Conservation (phyloP, 768 basidiomycete species). For the Amanita jacksonii region DNA sequence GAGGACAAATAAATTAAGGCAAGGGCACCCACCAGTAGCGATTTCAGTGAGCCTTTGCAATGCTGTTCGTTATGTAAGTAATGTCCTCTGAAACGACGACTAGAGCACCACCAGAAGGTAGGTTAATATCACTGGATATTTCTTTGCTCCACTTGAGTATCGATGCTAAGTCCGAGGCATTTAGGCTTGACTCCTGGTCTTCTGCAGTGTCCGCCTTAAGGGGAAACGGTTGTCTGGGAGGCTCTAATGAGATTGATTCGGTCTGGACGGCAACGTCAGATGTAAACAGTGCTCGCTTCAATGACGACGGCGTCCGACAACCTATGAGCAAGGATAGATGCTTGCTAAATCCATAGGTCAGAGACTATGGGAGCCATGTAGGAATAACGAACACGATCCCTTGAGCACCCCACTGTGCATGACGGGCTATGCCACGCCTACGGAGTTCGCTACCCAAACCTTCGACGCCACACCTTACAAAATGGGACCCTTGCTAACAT, state of each 20-base stretch:
- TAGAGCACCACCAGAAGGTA: constrained; percentile 39
- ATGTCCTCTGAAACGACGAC: neutral
- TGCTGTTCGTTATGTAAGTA: constrained; percentile 23
- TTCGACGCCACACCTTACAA: constrained; percentile 54
- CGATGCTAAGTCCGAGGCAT: constrained; percentile 52
- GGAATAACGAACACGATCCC: constrained; percentile 50
- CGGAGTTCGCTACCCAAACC: constrained; percentile 61
- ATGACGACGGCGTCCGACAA: constrained; percentile 32
- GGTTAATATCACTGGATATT: constrained; percentile 64
- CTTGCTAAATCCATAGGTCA: constrained; percentile 24
- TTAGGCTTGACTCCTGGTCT: constrained; percentile 48
- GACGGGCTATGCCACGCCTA: constrained; percentile 52
- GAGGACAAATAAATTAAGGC: neutral
- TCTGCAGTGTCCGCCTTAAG: constrained; percentile 29
- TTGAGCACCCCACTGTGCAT: constrained; percentile 64
- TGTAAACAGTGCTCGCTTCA: constrained; percentile 48
- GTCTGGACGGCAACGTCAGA: constrained; percentile 61
- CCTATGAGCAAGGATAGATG: constrained; percentile 40
- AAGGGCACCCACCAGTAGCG: constrained; percentile 38
- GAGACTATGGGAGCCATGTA: neutral
- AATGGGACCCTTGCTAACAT: constrained; percentile 73
- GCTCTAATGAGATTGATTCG: constrained; percentile 24
- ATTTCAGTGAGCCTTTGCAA: constrained; percentile 65
- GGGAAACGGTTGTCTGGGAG: constrained; percentile 19
- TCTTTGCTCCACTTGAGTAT: constrained; percentile 71